A percentile compares a stretch with the other conserved stretches of the same genome.
phyloP scores from a whole-genome alignment of 805 yeast genomes.

The Diddensiella santjacobensis region DNA sequence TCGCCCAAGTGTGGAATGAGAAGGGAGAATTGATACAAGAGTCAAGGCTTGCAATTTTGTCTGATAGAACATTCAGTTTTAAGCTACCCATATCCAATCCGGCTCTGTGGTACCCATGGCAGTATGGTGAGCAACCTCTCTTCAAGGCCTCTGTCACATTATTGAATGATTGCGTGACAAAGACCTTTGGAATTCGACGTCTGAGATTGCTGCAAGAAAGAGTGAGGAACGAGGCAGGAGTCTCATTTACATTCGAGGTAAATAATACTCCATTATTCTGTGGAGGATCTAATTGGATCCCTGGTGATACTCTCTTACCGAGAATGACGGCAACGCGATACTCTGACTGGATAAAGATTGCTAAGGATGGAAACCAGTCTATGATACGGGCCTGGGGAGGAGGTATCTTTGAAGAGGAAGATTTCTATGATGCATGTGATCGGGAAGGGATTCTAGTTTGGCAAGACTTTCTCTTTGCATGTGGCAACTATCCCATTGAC shows the following conservation, averaged over 20 bases:
- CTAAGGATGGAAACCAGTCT: constrained; percentile 39
- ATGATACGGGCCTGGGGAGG: constrained; percentile 49
- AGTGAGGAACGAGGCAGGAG: constrained; percentile 33
- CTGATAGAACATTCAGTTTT: not conserved
- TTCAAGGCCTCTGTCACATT: constrained; percentile 27
- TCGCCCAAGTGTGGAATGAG: not conserved
- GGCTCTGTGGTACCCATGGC: constrained; percentile 41
- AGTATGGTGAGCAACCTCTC: constrained; percentile 37
- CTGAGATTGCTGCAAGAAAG: constrained; percentile 39
- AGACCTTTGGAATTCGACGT: constrained; percentile 38
- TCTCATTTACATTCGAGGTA: constrained; percentile 39
- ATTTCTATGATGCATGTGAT: constrained; percentile 42
- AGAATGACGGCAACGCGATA: constrained; percentile 35
- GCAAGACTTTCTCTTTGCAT: constrained; percentile 55
- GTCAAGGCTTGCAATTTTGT: not conserved
- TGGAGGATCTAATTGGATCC: constrained; percentile 47
- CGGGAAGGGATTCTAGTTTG: constrained; percentile 43
- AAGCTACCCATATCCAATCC: constrained; percentile 26
- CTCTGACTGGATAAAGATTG: constrained; percentile 34
- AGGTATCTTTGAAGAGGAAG: constrained; percentile 41
- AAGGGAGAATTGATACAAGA: not conserved
- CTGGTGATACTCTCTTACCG: constrained; percentile 40
- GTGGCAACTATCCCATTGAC: constrained; percentile 49
- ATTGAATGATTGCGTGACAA: not conserved
- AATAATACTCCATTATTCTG: constrained; percentile 38